Base-by-base conservation (phyloP, 2,329 filamentous ascomycete species). In the Aspergillus sp. region DNA sequence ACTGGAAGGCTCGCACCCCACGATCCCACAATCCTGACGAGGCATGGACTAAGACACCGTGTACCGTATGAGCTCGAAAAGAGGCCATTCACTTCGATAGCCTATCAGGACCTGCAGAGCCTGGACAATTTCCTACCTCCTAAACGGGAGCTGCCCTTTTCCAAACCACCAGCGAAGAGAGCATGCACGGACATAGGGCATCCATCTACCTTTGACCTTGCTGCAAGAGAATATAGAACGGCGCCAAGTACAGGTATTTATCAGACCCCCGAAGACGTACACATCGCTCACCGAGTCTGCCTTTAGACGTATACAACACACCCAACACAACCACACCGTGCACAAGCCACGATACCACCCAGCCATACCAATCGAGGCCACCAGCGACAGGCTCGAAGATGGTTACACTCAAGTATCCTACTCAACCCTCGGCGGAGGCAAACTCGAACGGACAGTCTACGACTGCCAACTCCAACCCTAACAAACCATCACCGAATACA, bases 131-230 rank as follows among this genome's bases (percentile, higher is more conserved):
- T 68, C 47, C 62, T 77, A n/a, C 75, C 75, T 14, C 75, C 75
- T 17, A 75, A 67, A 54, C 58, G 75, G 54, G 63, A 71, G 14
- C 64, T 78, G 0, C 75, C 75, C 2, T 78, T 77, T 50, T 49
- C 63, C 21, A 72, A 64, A 50, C 61, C 63, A 17, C 58, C 49
- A 14, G 34, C 56, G 23, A 66, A 65, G 47, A 61, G 55, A 45
- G 10, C 58, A 2, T 54, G 34, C 11, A 53, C 43, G 29, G 25
- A 32, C 5, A 11, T 41, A 14, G 31, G 44, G 29, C 9, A 16
- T 45, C 29, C 53, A 19, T 40, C 49, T 21, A 41, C 46, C 3
- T 19, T 47, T 17, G 42, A 29, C 32, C 11, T 36, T 4, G 9
- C 40, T 47, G 19, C 20, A 4, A 16, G 21, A 31, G 19, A 25